A percentile compares a stretch with the other conserved stretches of the same genome.
Evolutionary conservation across 805 yeast genomes (phyloP).

Genomic region (Yamadazyma tumulicola): DNA sequence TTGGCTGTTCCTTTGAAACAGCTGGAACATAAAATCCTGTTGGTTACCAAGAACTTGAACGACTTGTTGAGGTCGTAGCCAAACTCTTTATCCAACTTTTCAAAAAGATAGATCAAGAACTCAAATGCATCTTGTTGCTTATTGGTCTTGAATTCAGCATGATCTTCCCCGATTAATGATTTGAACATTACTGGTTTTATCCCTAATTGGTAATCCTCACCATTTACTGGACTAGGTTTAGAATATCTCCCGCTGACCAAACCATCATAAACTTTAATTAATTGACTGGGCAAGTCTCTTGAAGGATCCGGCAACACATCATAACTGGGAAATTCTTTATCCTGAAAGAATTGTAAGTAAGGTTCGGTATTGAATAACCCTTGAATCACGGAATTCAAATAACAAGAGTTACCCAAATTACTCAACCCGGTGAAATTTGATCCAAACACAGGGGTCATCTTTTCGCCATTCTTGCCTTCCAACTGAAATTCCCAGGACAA

Average conservation of each 20-base stretch:
- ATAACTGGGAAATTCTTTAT: slow-evolving; percentile 25
- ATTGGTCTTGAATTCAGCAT: slow-evolving; percentile 79
- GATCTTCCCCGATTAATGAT: slow-evolving; percentile 68
- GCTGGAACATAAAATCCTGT: slow-evolving; percentile 52
- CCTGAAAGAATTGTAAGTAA: slow-evolving; percentile 38
- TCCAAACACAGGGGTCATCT: slow-evolving; percentile 66
- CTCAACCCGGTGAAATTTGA: slow-evolving; percentile 77
- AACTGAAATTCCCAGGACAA: slow-evolving; percentile 88
- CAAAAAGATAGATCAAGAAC: slow-evolving; percentile 66
- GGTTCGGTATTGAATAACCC: slow-evolving; percentile 49
- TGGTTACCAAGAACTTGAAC: slow-evolving; percentile 64
- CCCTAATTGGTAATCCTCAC: slow-evolving; percentile 65
- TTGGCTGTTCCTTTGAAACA: slow-evolving; percentile 63
- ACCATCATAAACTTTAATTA: slow-evolving; percentile 79
- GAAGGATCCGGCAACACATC: slow-evolving; percentile 46
- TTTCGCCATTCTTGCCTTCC: slow-evolving; percentile 67
- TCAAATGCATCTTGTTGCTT: slow-evolving; percentile 96
- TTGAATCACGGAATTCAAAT: slow-evolving; percentile 79
- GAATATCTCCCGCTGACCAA: slow-evolving; percentile 71
- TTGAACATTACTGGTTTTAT: slow-evolving; percentile 76
- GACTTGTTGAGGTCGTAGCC: slow-evolving; percentile 46
- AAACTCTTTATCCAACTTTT: slow-evolving; percentile 52
- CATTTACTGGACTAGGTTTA: slow-evolving; percentile 43
- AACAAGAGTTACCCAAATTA: slow-evolving; percentile 92
- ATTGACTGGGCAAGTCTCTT: slow-evolving; percentile 66